Evolutionary conservation across 768 basidiomycete genomes (phyloP), one percentile per base, ranked within the genome.

Genomic region (Rubroboletus satanas): DNA sequence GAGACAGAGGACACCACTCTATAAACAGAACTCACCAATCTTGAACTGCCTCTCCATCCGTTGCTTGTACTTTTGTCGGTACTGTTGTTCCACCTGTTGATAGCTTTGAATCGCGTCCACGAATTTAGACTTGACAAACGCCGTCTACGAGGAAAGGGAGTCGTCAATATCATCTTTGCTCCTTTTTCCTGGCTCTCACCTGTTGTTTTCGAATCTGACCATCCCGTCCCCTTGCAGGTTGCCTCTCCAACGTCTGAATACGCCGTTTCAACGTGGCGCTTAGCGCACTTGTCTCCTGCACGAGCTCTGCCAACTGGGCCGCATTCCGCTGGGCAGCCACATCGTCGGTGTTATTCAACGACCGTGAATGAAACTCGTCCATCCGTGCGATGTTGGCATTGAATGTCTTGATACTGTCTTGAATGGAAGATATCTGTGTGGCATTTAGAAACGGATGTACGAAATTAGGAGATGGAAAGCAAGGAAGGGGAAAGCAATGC

Each of bases 31-130:
- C 81, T 12, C 42, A 87, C 89, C 89, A 57, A 95, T 96, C 66
- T 83, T 90, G 73, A 89, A 88, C 71, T 97, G 90, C 55, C 91
- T 78, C 67, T 90, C 89, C 74, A 93, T 82, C 26, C 90, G 76
- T 68, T 90, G 84, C 73, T 86, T 90, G 72, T 89, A 87, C 70
- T 83, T 86, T 56, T 79, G 73, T 35, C 91, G 83, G 65, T 90
- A 84, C 63, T 88, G 84, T 61, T 87, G 83, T 66, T 94, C 92
- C 35, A 91, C 88, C 26, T 79, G 80, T 67, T 93, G 89, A 65
- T 92, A 93, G 57, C 79, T 83, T 73, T 93, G 93, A 57, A 93
- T 84, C 21, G 88, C 85, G 58, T 93, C 92, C 41, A 91, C 79
- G 64, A 94, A 94, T 62, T 91, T 89, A 31, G 79, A 79, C 67